These are phyloP conservation scores for Fusarium buharicum DNA, from an alignment of 2,329 filamentous ascomycete genomes.

Conservation along the genomic window DNA sequence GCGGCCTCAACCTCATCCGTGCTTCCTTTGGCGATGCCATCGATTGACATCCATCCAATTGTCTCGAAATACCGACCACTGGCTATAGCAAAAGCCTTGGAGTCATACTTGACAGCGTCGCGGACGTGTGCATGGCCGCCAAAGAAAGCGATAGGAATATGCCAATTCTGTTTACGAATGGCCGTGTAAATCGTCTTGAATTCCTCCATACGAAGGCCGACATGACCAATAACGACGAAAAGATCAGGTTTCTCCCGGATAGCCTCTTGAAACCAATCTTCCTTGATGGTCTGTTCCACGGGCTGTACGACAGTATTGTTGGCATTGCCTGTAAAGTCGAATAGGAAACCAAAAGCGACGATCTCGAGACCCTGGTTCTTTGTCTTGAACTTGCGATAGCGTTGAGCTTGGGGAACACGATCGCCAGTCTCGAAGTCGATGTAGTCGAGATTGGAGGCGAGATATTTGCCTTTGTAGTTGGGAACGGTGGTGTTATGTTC, in stretches of 20 bases:
- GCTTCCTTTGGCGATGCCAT: conserved; percentile 62
- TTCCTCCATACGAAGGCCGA: conserved; percentile 83
- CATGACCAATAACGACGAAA: conserved; percentile 87
- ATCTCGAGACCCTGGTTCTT: conserved; percentile 87
- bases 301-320: conserved; percentile 89
- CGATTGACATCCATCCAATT: conserved; percentile 90
- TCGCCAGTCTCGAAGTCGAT: conserved; percentile 76
- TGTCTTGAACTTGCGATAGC: conserved; percentile 90
- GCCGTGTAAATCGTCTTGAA: conserved; percentile 80
- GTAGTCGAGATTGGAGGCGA: conserved; percentile 94
- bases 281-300: conserved; percentile 81
- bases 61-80: conserved; percentile 96
- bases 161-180: conserved; percentile 79
- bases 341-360: conserved; percentile 92
- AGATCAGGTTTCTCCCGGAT: conserved; percentile 87
- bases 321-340: conserved; percentile 89
- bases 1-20: conserved; percentile 44
- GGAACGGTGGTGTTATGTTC: conserved; percentile 85
- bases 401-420: conserved; percentile 78
- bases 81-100: conserved; percentile 79
- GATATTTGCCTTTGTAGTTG: conserved; percentile 81
- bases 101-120: conserved; percentile 83
- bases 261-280: conserved; percentile 88
- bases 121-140: conserved; percentile 91
- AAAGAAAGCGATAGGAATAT: conserved; percentile 90